Base-by-base conservation (phyloP, 1,139 yeast genomes). In the Kurtzmaniella quercitrusa region DNA sequence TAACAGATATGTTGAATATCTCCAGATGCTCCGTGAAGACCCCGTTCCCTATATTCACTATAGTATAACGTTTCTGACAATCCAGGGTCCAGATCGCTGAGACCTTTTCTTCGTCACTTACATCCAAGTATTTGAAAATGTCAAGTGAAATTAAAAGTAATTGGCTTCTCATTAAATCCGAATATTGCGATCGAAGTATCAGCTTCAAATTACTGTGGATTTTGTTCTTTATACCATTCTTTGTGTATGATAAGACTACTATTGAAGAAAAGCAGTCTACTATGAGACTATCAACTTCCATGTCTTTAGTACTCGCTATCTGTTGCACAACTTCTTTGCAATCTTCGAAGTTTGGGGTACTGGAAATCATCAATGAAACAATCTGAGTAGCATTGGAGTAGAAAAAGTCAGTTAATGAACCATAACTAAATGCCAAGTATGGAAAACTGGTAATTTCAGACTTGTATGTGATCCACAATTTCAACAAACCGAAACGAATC, bases 161-260 rank as follows among this genome's bases (percentile, higher is more conserved):
- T 33, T 62, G 61, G 15, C 46, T 40, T 34, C 49, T 48, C 33
- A 62, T 50, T 14, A 51, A 50, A 2, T 44, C 41, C 11, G 54
- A 52, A 14, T 51, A 50, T 3, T 42, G 48, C 21, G 42, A 51
- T 36, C 38, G 57, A 46, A 54, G 55, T 33, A 46, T 48, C 1
- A 25, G 41, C 33, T 38, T 46, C 43, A 52, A 50, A 21, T 15
- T 47, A 2, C 57, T 62, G 39, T 68, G 70, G 0, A 77, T 56
- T 1, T 60, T 59, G 42, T 67, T 67, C 36, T 75, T 59, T 1
- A 62, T 48, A 0, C 84, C 83, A 21, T 65, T 62, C 12, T 58
- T 58, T 0, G 77, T 56, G 50, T 68, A 79, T 0, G 84, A 65
- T 10, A 80, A 54, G 0, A 83, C 72, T 1, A 79, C 57, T 44